Evolutionary conservation across 768 basidiomycete species (phyloP).

Genomic region (Pleurotus eryngii): DNA sequence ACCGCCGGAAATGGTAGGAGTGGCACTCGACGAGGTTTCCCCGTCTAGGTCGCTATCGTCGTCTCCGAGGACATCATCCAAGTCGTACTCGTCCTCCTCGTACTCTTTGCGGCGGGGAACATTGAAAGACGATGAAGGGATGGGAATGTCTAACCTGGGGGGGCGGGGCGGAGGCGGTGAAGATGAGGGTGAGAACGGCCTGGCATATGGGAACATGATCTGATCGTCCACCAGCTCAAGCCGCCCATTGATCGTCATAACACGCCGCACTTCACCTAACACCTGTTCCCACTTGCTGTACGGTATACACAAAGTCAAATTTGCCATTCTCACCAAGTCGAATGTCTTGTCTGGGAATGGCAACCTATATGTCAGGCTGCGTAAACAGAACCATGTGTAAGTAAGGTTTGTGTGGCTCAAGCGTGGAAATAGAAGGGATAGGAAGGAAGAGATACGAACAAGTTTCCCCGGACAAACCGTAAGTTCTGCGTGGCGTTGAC

Average conservation of each 20-base stretch:
- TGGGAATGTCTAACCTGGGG: conserved; percentile 1
- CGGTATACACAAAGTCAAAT: conserved; percentile 40
- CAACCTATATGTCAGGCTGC: conserved; percentile 35
- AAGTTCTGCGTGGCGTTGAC: conserved; percentile 18
- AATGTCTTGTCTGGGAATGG: conserved; percentile 43
- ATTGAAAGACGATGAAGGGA: conserved; percentile 5
- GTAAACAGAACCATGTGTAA: not conserved
- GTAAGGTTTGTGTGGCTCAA: not conserved
- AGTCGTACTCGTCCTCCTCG: not conserved
- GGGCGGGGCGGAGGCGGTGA: not conserved
- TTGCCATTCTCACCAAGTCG: conserved; percentile 48
- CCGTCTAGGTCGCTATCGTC: conserved; percentile 6
- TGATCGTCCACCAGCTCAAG: conserved; percentile 50
- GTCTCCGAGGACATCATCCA: not conserved
- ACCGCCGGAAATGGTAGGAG: not conserved
- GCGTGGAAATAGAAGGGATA: not conserved
- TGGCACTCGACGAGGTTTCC: not conserved
- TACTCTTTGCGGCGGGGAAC: not conserved
- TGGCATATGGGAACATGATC: conserved; percentile 35
- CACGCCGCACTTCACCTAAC: conserved; percentile 38
- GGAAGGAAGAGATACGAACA: conserved; percentile 30
- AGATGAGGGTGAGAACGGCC: not conserved
- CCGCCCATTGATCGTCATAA: conserved; percentile 39
- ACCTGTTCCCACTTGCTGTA: conserved; percentile 38
- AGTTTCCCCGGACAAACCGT: conserved; percentile 37